Conservation (phyloP, 257 asterid genomes). For the Penstemon eatonii region DNA sequence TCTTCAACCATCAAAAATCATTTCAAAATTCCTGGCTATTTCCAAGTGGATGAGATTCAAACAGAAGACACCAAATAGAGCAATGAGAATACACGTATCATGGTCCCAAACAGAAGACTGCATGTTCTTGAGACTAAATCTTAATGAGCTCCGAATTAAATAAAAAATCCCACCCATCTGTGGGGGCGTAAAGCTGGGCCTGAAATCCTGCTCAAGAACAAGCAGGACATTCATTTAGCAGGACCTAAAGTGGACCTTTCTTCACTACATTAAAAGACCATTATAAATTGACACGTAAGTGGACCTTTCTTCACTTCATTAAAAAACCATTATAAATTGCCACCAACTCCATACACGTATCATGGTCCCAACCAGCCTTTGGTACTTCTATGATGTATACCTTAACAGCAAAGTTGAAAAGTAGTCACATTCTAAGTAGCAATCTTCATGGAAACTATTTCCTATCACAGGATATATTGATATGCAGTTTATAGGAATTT, state of each 20-base stretch:
- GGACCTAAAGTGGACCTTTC: constrained; percentile 38
- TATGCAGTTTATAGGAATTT: constrained; percentile 9
- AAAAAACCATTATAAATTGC: constrained; percentile 30
- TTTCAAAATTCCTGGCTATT: constrained; percentile 17
- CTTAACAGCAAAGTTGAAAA: constrained; percentile 10
- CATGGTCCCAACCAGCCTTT: constrained; percentile 37
- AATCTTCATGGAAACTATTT: constrained; percentile 14
- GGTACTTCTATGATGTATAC: constrained; percentile 16
- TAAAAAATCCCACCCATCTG: constrained; percentile 32
- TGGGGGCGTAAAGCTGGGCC: constrained; percentile 46
- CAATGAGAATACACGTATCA: not conserved
- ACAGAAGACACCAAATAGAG: constrained; percentile 23
- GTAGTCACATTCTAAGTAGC: not conserved
- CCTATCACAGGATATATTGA: constrained; percentile 12
- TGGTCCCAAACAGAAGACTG: too few relatives aligned
- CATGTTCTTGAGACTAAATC: not conserved
- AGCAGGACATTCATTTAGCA: constrained; percentile 37
- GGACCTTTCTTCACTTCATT: constrained; percentile 7
- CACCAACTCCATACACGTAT: constrained; percentile 26
- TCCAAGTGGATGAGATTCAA: constrained; percentile 30
- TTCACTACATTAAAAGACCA: constrained; percentile 25
- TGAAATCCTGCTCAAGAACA: constrained; percentile 35
- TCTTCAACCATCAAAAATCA: constrained; percentile 26
- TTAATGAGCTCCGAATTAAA: not conserved
- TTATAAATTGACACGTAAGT: constrained; percentile 24